Evolutionary conservation across 495 filamentous ascomycete genomes (phyloP), one percentile per base, ranked within the genome.

Genomic region (Chlorociboria aeruginascens): DNA sequence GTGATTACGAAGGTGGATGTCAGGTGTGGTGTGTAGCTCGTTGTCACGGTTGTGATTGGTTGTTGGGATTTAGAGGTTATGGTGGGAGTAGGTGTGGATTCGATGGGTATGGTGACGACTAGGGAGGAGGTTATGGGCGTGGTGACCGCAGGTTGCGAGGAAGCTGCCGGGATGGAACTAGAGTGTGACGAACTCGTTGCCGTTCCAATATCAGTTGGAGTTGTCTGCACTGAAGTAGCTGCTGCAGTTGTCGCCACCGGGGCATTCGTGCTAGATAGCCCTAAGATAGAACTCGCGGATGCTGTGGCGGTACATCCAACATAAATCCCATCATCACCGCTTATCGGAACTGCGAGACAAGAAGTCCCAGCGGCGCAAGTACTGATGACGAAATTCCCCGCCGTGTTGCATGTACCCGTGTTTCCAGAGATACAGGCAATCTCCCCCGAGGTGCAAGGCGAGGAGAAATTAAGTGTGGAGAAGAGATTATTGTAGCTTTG

Each of bases 401-500:
- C 49, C 2, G 39, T n/a, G 12, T 51, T 46, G 36, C 57, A 60
- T 2, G 17, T 51, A 12, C 42, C 57, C 1, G 52, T 45, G 31
- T 48, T 56, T 11, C 57, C 53, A 13, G 42, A 25, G 7, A 60
- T 49, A 32, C 57, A 60, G 2, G 53, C 57, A 30, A 60, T 51
- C 30, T 48, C 31, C 14, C 41, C 42, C 9, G 44, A 11, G 3
- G 46, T 51, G 42, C 57, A 60, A 8, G 47, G 44, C 8, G 57
- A 56, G 0, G 53, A 56, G 50, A 52, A 50, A 25, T 53, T 54
- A 11, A 60, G 31, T 1, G 47, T 46, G n/a, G 50, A 39, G 46
- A 60, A 60, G 7, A 56, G 43, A n/a, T 32, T 49, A 36, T 60
- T 60, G 45, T 56, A 60, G n/a, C 38, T 40, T 54, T 56, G n/a